These are phyloP conservation scores for Colletotrichum plurivorum DNA, from an alignment of 2,329 filamentous ascomycete genomes.

Conservation along the genomic window DNA sequence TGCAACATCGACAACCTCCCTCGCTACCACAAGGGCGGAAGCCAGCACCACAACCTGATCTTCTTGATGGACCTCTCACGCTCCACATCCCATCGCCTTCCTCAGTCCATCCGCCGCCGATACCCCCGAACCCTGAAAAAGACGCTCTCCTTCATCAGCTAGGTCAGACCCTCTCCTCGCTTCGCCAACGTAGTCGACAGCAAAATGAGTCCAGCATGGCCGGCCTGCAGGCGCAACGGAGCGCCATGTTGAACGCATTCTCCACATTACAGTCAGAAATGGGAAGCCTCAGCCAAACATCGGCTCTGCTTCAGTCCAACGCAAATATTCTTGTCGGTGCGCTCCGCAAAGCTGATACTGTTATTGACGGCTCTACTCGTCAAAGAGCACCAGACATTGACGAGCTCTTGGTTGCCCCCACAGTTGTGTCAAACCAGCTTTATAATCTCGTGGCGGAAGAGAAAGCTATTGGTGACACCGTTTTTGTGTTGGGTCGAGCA, in stretches of 20 bases:
- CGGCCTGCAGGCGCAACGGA: constrained; percentile 83
- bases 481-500: constrained; percentile 84
- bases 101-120: constrained; percentile 80
- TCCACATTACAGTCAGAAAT: constrained; percentile 81
- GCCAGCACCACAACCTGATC: constrained; percentile 62
- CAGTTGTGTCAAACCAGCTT: constrained; percentile 91
- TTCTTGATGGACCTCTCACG: constrained; percentile 71
- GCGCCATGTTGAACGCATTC: constrained; percentile 80
- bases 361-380: constrained; percentile 80
- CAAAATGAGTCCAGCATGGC: constrained; percentile 83
- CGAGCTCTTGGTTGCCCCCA: constrained; percentile 92
- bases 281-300: constrained; percentile 77
- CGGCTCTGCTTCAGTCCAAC: constrained; percentile 80
- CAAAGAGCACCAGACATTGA: constrained; percentile 85
- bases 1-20: constrained; percentile 44
- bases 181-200: constrained; percentile 76
- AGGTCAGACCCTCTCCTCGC: constrained; percentile 76
- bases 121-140: constrained; percentile 96
- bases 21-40: background rate
- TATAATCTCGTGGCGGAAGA: constrained; percentile 93
- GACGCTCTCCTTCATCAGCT: constrained; percentile 87
- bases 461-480: constrained; percentile 85
- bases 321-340: constrained; percentile 83
- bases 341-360: constrained; percentile 82
- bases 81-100: constrained; percentile 63